phyloP scores from a whole-genome alignment of 2,329 filamentous ascomycete species.

The Colletotrichum liaoningense region DNA sequence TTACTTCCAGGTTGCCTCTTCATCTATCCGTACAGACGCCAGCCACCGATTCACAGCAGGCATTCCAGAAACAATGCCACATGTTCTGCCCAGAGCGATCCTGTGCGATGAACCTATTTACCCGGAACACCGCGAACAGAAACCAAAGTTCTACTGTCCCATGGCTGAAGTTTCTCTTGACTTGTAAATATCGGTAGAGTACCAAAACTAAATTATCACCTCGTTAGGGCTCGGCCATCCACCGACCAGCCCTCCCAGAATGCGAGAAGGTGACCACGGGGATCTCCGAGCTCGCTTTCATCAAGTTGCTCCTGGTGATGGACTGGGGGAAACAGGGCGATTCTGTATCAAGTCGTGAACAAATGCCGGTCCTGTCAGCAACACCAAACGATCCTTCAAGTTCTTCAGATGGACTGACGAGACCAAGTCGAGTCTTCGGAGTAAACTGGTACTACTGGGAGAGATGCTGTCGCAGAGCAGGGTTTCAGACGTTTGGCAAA shows the following conservation, averaged over 20 bases:
- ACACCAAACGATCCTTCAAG: background rate
- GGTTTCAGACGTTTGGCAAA: constrained; percentile 31
- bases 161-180: background rate
- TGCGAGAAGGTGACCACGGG: background rate
- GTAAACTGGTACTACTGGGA: background rate
- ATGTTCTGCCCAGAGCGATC: background rate
- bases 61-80: background rate
- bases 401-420: background rate
- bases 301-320: background rate
- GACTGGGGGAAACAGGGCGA: background rate
- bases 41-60: background rate
- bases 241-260: background rate
- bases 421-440: background rate
- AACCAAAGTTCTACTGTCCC: background rate
- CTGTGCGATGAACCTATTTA: background rate
- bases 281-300: background rate
- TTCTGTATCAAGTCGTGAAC: background rate
- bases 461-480: constrained; percentile 22
- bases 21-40: too few relatives aligned
- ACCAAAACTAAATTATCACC: background rate
- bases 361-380: background rate
- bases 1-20: too few relatives aligned
- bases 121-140: background rate
- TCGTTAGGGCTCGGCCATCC: background rate
- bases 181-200: background rate